Evolutionary conservation across 23 red algal genomes (phyloP).

Genomic region (Pyropia yezoensis): DNA sequence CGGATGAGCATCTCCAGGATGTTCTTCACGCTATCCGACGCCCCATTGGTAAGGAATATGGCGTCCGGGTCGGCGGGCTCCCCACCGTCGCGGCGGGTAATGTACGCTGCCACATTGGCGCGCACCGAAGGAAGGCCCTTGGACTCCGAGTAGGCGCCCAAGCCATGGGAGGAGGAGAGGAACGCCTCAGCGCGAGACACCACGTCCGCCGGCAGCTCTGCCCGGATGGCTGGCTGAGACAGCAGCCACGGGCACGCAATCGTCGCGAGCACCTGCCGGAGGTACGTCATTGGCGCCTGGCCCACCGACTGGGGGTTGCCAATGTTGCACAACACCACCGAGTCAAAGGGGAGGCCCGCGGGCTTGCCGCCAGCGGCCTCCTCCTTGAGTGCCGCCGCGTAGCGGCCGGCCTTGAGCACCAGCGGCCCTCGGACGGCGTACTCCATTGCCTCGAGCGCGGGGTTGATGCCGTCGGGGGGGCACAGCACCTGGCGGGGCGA

Average conservation of each 20-base stretch:
- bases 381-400: slow-evolving; percentile 17
- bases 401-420: slow-evolving; percentile 45
- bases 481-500: slow-evolving; percentile 14
- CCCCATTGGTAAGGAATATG: slow-evolving; percentile 81
- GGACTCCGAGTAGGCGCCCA: slow-evolving; percentile 80
- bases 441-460: slow-evolving; percentile 40
- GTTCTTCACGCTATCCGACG: slow-evolving; percentile 65
- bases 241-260: slow-evolving; percentile 54
- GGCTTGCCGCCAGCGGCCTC: neutral
- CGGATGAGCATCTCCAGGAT: slow-evolving; percentile 50
- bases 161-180: slow-evolving; percentile 35
- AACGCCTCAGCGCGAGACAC: slow-evolving; percentile 22
- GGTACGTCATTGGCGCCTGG: slow-evolving; percentile 66
- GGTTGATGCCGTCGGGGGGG: slow-evolving; percentile 23
- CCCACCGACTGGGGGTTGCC: slow-evolving; percentile 88
- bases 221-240: neutral
- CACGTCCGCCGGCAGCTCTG: slow-evolving; percentile 58
- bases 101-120: slow-evolving; percentile 47
- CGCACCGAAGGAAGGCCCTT: slow-evolving; percentile 63
- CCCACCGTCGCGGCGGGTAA: slow-evolving; percentile 49
- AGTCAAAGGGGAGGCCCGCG: slow-evolving; percentile 43
- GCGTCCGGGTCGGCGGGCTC: slow-evolving; percentile 21
- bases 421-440: slow-evolving; percentile 89
- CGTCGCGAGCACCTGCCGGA: slow-evolving; percentile 71
- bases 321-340: slow-evolving; percentile 74